Conservation (phyloP, 495 filamentous ascomycete genomes). For the Parachaetomium inaequale region DNA sequence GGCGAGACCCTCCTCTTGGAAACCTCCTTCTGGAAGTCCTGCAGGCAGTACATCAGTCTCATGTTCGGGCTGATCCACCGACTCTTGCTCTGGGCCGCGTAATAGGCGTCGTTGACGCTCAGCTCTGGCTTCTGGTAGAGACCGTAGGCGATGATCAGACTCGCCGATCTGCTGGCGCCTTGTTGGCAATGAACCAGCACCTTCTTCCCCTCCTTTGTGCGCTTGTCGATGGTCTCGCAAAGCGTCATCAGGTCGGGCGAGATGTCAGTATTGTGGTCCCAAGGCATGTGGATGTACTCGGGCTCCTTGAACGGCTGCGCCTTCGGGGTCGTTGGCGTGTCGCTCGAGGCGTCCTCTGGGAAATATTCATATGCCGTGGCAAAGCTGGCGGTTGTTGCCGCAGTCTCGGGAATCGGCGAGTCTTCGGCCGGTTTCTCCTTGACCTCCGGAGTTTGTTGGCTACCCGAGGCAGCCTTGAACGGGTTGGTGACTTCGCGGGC, state of each 20-base stretch:
- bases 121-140: constrained; percentile 84
- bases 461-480: constrained; percentile 51
- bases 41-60: constrained; percentile 94
- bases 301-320: constrained; percentile 54
- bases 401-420: constrained; percentile 62
- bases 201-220: constrained; percentile 73
- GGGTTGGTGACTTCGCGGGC: constrained; percentile 92
- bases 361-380: constrained; percentile 65
- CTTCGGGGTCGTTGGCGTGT: constrained; percentile 58
- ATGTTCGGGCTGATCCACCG: constrained; percentile 98
- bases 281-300: constrained; percentile 93
- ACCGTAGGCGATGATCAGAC: constrained; percentile 92
- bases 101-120: constrained; percentile 90
- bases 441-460: constrained; percentile 11
- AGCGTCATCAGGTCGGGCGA: constrained; percentile 76
- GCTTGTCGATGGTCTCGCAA: constrained; percentile 82
- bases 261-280: constrained; percentile 98
- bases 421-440: constrained; percentile 35
- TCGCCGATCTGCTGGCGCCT: constrained; percentile 94
- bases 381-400: constrained; percentile 65
- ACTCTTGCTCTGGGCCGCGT: constrained; percentile 82
- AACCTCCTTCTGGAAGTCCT: constrained; percentile 79
- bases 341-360: constrained; percentile 32
- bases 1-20: constrained; percentile 46
- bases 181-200: constrained; percentile 94